These are phyloP conservation scores for Hypoxylon trugodes DNA, from an alignment of 495 filamentous ascomycete species.

Conservation along the genomic window DNA sequence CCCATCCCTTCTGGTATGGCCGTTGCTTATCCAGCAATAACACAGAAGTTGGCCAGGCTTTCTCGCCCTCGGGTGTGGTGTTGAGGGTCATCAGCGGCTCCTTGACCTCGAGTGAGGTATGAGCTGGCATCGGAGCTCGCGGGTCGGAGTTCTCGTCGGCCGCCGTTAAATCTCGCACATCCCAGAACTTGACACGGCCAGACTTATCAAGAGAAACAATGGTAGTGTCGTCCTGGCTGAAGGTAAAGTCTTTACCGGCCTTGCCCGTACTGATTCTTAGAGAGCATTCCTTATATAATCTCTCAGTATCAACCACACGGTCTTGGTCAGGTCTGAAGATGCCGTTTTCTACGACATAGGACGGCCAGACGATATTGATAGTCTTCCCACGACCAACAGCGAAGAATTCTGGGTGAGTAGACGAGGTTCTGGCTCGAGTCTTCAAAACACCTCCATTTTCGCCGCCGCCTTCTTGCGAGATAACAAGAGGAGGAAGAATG, in stretches of 20 bases:
- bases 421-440: conserved; percentile 89
- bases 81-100: conserved; percentile 79
- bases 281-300: conserved; percentile 83
- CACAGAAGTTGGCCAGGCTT: conserved; percentile 94
- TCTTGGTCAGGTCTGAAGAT: conserved; percentile 76
- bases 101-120: conserved; percentile 73
- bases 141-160: conserved; percentile 62
- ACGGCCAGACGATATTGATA: conserved; percentile 89
- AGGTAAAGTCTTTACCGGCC: conserved; percentile 96
- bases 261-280: conserved; percentile 96
- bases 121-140: conserved; percentile 58
- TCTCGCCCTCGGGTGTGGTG: conserved; percentile 80
- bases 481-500: conserved; percentile 79
- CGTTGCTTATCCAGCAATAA: conserved; percentile 94
- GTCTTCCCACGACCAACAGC: conserved; percentile 94
- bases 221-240: conserved; percentile 93
- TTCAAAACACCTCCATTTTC: conserved; percentile 90
- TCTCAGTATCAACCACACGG: conserved; percentile 81
- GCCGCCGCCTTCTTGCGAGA: conserved; percentile 77
- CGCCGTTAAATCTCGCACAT: conserved; percentile 78
- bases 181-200: conserved; percentile 95
- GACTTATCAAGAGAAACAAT: conserved; percentile 97
- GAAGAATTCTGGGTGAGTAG: conserved; percentile 88
- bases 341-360: conserved; percentile 72
- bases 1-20: conserved; percentile 84